A percentile compares a stretch with the other conserved stretches of the same genome.
phyloP scores from a whole-genome alignment of 129 eudicot genomes.

The Flaveria bidentis region DNA sequence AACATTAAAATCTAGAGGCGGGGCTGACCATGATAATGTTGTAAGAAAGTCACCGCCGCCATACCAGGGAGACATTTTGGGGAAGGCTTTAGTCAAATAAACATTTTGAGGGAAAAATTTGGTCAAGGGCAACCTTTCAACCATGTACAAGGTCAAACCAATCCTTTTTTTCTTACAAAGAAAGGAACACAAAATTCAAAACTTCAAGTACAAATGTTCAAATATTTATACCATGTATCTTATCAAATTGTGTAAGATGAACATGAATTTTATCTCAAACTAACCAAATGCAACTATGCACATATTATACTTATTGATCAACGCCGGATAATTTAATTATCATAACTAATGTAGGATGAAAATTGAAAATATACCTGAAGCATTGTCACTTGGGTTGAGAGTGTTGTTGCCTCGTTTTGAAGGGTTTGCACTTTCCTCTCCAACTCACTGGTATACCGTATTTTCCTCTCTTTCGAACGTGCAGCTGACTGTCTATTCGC shows the following conservation, averaged over 20 bases:
- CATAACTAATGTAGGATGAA: neutral
- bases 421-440: constrained; percentile 96
- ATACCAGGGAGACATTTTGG: too few species aligned
- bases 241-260: neutral
- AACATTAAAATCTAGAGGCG: too few species aligned
- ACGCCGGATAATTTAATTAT: neutral
- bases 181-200: neutral
- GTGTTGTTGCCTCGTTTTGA: constrained; percentile 87
- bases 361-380: constrained; percentile 54
- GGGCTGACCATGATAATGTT: too few species aligned
- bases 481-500: constrained; percentile 96
- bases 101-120: too few species aligned
- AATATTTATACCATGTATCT: neutral
- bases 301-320: neutral
- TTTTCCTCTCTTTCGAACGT: constrained; percentile 85
- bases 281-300: neutral
- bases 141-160: too few species aligned
- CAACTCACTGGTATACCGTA: constrained; percentile 70
- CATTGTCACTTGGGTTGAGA: constrained; percentile 84
- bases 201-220: neutral
- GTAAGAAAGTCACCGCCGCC: too few species aligned
- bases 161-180: neutral
- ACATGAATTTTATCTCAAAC: neutral
- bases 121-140: too few species aligned
- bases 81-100: too few species aligned